Evolutionary conservation across 1,284 basidiomycete genomes (phyloP), one percentile per base, ranked within the genome.

Genomic region (Leccinum subrobustum): DNA sequence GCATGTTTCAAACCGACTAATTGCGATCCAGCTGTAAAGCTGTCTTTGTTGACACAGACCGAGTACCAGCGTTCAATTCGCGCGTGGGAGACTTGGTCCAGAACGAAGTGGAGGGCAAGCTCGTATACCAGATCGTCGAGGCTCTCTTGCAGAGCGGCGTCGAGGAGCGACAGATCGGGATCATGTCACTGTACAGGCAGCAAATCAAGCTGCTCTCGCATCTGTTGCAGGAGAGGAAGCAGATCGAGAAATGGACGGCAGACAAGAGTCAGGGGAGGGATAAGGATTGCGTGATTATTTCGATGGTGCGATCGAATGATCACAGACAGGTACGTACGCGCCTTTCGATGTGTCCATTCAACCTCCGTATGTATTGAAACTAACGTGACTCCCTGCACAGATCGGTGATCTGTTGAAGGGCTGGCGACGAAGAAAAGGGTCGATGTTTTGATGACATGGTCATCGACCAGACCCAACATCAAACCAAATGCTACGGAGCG

Each of bases 221-320:
- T 68, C 68, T 87, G 60, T 70, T 93, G 66, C 75, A 81, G 37
- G 75, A 74, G 20, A 76, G 77, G 56, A 77, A 78, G 54, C 80
- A 78, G 2, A 79, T 99, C 27, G 97, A 99, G 73, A 86, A 97
- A 57, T 78, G 98, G 60, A 99, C 96, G 0, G 96, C 96, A 3
- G 97, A 99, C 77, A 90, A 89, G 59, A 94, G 92, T 73, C 96
- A 99, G 76, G 97, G 97, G 0, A 81, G 97, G 52, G 97, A 99
- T 77, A 99, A 99, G 75, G 93, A 95, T 54, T 95, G 92, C 68
- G 89, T 99, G 63, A 81, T 99, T 65, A 91, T 99, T 59, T 96
- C 93, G 8, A 87, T 98, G 77, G 95, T 98, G 5, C 82, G 95
- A 55, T 93, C 92, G 1, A 97, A 98, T 69, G 84, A 88, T 54